Evolutionary conservation across 306 rosid species (phyloP), one percentile per base, ranked within the genome.

Genomic region (Castanea sativa): DNA sequence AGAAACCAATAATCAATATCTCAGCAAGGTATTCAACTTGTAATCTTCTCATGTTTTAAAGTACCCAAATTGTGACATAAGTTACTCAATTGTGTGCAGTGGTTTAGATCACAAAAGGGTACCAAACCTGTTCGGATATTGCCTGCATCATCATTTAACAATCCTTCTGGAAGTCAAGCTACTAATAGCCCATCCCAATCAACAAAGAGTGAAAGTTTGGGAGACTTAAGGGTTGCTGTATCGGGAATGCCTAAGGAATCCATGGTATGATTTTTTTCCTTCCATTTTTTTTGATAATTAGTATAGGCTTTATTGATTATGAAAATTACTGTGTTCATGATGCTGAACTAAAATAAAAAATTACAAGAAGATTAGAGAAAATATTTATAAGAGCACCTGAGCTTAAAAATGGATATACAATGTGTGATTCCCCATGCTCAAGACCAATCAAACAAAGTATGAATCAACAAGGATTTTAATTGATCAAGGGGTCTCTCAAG

Each of bases 31-130:
- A 70, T 73, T 82, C 20, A 70, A 80, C 69, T 45, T 41, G 25
- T 30, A 75, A 41, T 74, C 23, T 5, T 77, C 38, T 58, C 61
- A 55, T 67, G 2, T 23, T 76, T 59, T 81, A 81, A 71, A 41
- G 73, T 61, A 33, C 70, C 15, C 6, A 33, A 74, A 51, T 73
- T 77, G 49, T 84, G 74, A 81, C 86, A 64, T 23, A 33, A 65
- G 49, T 74, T 74, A 76, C 32, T 73, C 58, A 72, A 51, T 74
- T 83, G 75, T 85, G 86, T 89, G 76, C 88, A 95, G 99, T 93
- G 99, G 99, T 93, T 89, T 83, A 92, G 87, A 81, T 92, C 97
- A 69, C 99, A 93, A 83, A 93, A 88, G 83, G 92, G 69, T 87
- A 86, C 78, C 76, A 92, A 88, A 83, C 96, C 96, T 20, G 71